These are phyloP conservation scores for Mycena galopus DNA, from an alignment of 768 basidiomycete species.

Conservation along the genomic window DNA sequence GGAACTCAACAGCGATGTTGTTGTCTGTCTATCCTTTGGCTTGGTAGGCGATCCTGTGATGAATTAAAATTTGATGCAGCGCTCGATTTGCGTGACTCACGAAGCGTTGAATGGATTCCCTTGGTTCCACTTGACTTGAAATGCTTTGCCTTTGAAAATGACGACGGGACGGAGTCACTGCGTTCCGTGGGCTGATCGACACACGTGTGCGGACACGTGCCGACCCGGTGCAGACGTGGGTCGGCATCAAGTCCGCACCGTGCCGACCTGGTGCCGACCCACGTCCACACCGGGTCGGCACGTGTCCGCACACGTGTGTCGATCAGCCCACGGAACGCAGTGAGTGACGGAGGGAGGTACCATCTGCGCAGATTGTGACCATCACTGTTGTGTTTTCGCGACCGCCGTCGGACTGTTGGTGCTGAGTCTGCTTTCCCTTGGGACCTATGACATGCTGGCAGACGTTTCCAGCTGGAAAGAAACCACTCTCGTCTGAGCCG, in stretches of 20 bases:
- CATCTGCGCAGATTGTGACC: conserved; percentile 10
- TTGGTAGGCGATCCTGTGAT: conserved; percentile 46
- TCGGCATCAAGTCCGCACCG: no score
- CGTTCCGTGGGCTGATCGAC: no score
- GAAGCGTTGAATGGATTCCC: conserved; percentile 5
- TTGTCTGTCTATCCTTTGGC: conserved; percentile 54
- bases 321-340: no score
- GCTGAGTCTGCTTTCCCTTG: background rate
- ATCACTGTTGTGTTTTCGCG: conserved; percentile 23
- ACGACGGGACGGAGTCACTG: conserved; percentile 12
- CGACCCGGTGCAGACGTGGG: no score
- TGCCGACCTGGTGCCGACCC: no score
- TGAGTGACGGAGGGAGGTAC: background rate
- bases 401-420: conserved; percentile 4
- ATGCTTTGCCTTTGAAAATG: conserved; percentile 33
- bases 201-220: no score
- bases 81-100: conserved; percentile 10
- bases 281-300: no score
- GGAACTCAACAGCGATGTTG: conserved; percentile 52
- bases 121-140: conserved; percentile 25
- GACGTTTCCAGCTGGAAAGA: conserved; percentile 33
- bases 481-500: conserved; percentile 41
- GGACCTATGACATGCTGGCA: conserved; percentile 35
- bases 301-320: no score
- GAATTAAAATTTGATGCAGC: background rate